These are phyloP conservation scores for Neofusicoccum umdonicola DNA, from an alignment of 2,329 filamentous ascomycete genomes.

Conservation along the genomic window DNA sequence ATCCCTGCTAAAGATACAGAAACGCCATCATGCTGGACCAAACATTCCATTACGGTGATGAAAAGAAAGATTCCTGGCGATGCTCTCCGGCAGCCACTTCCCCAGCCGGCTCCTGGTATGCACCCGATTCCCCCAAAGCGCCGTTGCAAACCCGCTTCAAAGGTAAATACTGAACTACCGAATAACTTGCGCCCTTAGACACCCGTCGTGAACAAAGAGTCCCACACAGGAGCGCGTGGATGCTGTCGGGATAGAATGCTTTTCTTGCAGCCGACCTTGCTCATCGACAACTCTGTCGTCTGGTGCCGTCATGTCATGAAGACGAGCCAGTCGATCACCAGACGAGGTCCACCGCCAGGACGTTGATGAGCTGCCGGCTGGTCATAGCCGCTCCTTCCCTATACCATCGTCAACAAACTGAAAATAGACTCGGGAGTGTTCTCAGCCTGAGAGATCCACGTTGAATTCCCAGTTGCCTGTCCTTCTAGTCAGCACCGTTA, in stretches of 20 bases:
- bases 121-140: constrained; percentile 1
- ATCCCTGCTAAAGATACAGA: constrained; percentile 1
- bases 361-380: background rate
- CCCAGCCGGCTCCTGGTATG: background rate
- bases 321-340: background rate
- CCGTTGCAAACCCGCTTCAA: constrained; percentile 3
- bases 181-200: background rate
- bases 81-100: background rate
- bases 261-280: background rate
- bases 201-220: background rate
- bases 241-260: background rate
- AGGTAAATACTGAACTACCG: background rate
- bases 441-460: constrained; percentile 15
- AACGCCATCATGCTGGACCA: constrained; percentile 10
- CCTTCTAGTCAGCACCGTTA: background rate
- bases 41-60: background rate
- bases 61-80: background rate
- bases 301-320: background rate
- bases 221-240: background rate
- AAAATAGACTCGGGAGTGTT: background rate
- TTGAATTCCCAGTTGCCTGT: constrained; percentile 17
- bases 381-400: background rate
- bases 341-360: background rate
- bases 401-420: background rate
- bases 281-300: background rate